Base-by-base conservation (phyloP, 148 eudicot genomes). In the Linanthus parryae region DNA sequence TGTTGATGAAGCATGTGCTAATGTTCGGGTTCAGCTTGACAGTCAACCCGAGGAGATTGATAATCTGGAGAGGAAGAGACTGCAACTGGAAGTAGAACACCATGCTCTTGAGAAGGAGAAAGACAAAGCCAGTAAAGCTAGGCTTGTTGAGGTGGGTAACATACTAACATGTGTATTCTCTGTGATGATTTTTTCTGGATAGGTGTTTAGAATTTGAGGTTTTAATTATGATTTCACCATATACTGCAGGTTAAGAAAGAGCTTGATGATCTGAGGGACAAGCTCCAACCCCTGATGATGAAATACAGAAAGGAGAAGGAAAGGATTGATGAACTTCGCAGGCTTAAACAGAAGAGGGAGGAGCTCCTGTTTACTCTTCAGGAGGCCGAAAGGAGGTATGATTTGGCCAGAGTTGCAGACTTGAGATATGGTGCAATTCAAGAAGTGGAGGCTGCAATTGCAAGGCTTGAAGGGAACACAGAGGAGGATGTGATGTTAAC, bases 11-110 rank as follows among this genome's bases (percentile, higher is more conserved):
- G 95, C 92, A 0, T 90, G 95, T 62, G 97, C 95, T 3, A 80
- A 85, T 78, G 86, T 90, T 21, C 66, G 95, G 48, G 92, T 85
- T 29, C 95, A 89, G 61, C 88, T 90, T 0, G 84, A 90, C 19
- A 90, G 95, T 58, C 92, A 85, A 52, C 97, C 95, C 3, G 95
- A 90, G 68, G 97, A 90, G 75, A 85, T 90, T 22, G 95, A 90
- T 58, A 90, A 78, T 42, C 72, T 90, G 30, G 88, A 85, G 36
- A 90, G 97, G 75, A 90, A 76, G 80, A 80, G 79, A 44, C 67
- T 90, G 47, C 92, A 90, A 57, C 44, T 90, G 38, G 95, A 85
- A 59, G 72, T 85, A 40, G 97, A 90, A 61, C 83, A 65, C 24
- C 97, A 90, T 64, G 97, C 97, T 46, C 85, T 86, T 14, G 92